phyloP scores from a whole-genome alignment of 1,284 basidiomycete species.

The Ceratobasidium sp. region DNA sequence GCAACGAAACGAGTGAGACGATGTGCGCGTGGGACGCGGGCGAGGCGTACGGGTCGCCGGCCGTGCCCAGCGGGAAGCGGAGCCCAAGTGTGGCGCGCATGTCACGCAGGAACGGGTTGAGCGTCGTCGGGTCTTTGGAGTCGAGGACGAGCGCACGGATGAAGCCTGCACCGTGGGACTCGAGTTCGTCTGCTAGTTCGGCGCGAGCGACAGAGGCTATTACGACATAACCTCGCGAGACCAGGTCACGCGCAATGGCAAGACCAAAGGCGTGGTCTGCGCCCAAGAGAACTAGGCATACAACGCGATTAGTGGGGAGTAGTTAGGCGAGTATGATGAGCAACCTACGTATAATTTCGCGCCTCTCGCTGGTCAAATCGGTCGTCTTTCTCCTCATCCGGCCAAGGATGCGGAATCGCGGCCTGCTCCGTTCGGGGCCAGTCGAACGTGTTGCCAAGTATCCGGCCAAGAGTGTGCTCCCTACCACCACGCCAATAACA shows the following conservation, averaged over 20 bases:
- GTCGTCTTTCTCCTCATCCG: slow-evolving; percentile 55
- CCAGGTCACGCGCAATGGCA: slow-evolving; percentile 77
- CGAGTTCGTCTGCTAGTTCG: slow-evolving; percentile 72
- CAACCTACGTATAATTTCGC: slow-evolving; percentile 76
- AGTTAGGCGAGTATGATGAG: slow-evolving; percentile 47
- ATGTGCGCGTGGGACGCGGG: slow-evolving; percentile 59
- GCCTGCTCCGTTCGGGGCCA: slow-evolving; percentile 56
- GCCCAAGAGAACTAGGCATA: slow-evolving; percentile 76
- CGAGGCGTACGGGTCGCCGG: slow-evolving; percentile 77
- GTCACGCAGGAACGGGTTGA: slow-evolving; percentile 81
- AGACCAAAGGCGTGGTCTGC: slow-evolving; percentile 75
- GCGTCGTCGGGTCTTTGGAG: slow-evolving; percentile 77
- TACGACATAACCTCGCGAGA: slow-evolving; percentile 82
- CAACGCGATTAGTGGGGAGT: slow-evolving; percentile 36
- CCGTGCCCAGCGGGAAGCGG: slow-evolving; percentile 78
- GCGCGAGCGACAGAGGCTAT: slow-evolving; percentile 79
- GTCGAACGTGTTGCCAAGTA: slow-evolving; percentile 60
- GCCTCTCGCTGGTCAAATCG: slow-evolving; percentile 61
- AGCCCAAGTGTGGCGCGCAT: slow-evolving; percentile 82
- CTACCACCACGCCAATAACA: slow-evolving; percentile 65
- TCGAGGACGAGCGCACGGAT: slow-evolving; percentile 83
- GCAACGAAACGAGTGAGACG: slow-evolving; percentile 48
- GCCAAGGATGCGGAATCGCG: slow-evolving; percentile 41
- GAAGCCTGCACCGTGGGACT: slow-evolving; percentile 75
- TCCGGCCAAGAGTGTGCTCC: slow-evolving; percentile 70